These are phyloP conservation scores for Hanseniaspora opuntiae DNA, from an alignment of 805 yeast species.

Conservation along the genomic window DNA sequence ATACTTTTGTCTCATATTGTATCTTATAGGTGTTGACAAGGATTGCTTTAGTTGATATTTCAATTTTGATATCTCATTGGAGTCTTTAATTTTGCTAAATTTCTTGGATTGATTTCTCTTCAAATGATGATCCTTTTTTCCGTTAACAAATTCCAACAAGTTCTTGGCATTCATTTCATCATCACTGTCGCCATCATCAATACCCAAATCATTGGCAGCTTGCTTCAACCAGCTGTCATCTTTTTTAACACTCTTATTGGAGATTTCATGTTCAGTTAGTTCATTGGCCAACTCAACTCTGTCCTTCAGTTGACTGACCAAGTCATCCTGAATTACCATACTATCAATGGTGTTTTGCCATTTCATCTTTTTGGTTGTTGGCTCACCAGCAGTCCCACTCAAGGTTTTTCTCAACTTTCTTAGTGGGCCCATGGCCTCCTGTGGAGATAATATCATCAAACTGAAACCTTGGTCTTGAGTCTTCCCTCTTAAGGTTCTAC, in stretches of 20 bases:
- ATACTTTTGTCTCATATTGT: slow-evolving; percentile 54
- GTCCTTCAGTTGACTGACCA: slow-evolving; percentile 55
- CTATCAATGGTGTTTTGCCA: slow-evolving; percentile 47
- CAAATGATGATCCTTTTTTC: slow-evolving; percentile 28
- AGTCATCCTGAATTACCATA: slow-evolving; percentile 63
- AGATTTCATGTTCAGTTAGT: slow-evolving; percentile 59
- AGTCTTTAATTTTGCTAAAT: slow-evolving; percentile 38
- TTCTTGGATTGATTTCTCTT: slow-evolving; percentile 49
- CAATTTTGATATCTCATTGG: slow-evolving; percentile 34
- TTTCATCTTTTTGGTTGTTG: slow-evolving; percentile 21
- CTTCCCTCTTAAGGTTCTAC: slow-evolving; percentile 92
- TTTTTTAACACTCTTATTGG: slow-evolving; percentile 44
- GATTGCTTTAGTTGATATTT: slow-evolving; percentile 42
- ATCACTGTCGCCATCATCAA: slow-evolving; percentile 54
- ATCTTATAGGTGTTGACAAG: slow-evolving; percentile 43
- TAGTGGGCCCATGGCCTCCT: slow-evolving; percentile 81
- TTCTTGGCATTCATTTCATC: slow-evolving; percentile 23
- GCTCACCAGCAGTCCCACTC: slow-evolving; percentile 24
- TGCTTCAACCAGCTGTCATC: slow-evolving; percentile 72
- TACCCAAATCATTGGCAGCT: slow-evolving; percentile 87
- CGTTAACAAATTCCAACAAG: slow-evolving; percentile 38
- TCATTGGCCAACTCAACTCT: slow-evolving; percentile 57
- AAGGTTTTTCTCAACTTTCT: slow-evolving; percentile 54
- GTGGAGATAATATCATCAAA: slow-evolving; percentile 81
- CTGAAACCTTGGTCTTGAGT: slow-evolving; percentile 66